Percentiles rank a stretch among this genome's conserved stretches.
These are phyloP conservation scores for Simplicillium aogashimaense DNA, from an alignment of 2,329 filamentous ascomycete genomes.

Conservation along the genomic window DNA sequence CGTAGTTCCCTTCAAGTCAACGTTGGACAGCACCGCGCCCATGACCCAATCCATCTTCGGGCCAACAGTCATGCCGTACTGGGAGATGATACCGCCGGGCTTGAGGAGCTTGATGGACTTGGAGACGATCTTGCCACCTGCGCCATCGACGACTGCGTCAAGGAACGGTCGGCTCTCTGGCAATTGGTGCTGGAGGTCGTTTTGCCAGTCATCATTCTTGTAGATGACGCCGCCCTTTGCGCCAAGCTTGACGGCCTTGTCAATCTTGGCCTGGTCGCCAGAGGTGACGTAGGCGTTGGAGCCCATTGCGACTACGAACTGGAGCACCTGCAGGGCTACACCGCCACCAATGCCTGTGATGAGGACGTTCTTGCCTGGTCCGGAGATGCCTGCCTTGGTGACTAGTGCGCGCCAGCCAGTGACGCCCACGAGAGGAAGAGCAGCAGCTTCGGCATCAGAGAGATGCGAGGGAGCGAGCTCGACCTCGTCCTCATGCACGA, in stretches of 20 bases:
- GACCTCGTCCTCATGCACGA: constrained; percentile 60
- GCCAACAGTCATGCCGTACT: constrained; percentile 83
- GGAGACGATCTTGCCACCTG: constrained; percentile 74
- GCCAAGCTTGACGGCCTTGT: constrained; percentile 60
- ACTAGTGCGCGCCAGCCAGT: constrained; percentile 84
- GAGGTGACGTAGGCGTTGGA: constrained; percentile 76
- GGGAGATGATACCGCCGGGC: constrained; percentile 70
- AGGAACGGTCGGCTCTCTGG: constrained; percentile 56
- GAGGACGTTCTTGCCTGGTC: constrained; percentile 62
- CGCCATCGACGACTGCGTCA: constrained; percentile 84
- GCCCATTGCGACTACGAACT: constrained; percentile 68
- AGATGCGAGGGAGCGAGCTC: constrained; percentile 70
- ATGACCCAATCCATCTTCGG: constrained; percentile 85
- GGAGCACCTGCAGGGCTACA: constrained; percentile 71
- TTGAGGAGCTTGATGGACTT: constrained; percentile 62
- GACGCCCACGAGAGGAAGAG: constrained; percentile 73
- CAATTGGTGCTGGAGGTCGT: constrained; percentile 54
- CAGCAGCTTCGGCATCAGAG: constrained; percentile 64
- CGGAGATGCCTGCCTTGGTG: constrained; percentile 60
- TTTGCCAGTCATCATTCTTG: constrained; percentile 71
- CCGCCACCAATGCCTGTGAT: constrained; percentile 90
- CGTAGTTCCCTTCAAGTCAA: constrained; percentile 76
- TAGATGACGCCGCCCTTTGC: constrained; percentile 78
- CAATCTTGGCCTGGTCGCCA: constrained; percentile 65
- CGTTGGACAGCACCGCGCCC: constrained; percentile 74